phyloP scores from a whole-genome alignment of 75 land plant species.

The Sequoiadendron giganteum region DNA sequence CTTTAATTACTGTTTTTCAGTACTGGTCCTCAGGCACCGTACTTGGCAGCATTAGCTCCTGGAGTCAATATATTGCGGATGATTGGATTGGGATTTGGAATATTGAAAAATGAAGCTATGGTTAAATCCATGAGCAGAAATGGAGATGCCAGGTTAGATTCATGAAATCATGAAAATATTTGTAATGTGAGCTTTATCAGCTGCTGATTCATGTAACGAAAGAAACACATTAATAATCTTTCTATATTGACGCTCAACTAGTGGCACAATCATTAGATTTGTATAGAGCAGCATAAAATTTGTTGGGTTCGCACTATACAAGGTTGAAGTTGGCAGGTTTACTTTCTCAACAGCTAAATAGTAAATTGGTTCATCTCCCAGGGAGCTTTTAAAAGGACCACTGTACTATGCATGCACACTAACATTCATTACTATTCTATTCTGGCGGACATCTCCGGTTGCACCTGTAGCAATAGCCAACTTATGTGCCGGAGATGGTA shows the following conservation, averaged over 20 bases:
- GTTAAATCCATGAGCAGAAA: slow-evolving; percentile 88
- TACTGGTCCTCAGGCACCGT: slow-evolving; percentile 54
- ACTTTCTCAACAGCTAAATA: slow-evolving; percentile 1
- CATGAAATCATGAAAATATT: neutral
- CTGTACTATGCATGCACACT: slow-evolving; percentile 72
- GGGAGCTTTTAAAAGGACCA: slow-evolving; percentile 89
- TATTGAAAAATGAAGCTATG: slow-evolving; percentile 73
- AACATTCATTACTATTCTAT: slow-evolving; percentile 48
- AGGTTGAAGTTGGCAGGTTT: neutral
- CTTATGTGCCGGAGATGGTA: slow-evolving; percentile 94
- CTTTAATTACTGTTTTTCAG: slow-evolving; percentile 33
- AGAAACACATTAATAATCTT: neutral
- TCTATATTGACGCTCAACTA: neutral
- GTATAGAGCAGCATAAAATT: neutral
- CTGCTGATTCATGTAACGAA: neutral
- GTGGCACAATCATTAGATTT: neutral
- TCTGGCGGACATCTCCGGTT: slow-evolving; percentile 76
- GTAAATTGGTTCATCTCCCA: slow-evolving; percentile 17
- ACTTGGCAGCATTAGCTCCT: slow-evolving; percentile 77
- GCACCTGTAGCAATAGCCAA: slow-evolving; percentile 67
- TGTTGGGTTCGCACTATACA: neutral
- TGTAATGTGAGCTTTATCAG: neutral
- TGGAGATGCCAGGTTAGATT: slow-evolving; percentile 78
- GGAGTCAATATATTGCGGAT: slow-evolving; percentile 74
- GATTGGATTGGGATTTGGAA: slow-evolving; percentile 80